Evolutionary conservation across 257 asterid genomes (phyloP).

Genomic region (Coffea canephora): DNA sequence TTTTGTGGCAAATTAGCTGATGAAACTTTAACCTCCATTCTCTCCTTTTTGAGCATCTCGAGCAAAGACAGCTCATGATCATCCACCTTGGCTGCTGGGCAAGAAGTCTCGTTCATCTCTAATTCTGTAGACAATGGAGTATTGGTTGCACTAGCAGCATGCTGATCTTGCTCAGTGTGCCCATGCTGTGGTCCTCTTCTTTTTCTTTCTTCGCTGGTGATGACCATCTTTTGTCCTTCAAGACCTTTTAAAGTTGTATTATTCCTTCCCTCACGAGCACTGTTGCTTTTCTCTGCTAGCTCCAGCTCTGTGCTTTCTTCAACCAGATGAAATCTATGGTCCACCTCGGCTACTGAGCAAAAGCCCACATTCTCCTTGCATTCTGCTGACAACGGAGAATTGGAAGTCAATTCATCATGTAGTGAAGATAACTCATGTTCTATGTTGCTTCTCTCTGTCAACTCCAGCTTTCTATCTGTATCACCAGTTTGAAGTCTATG

Average conservation of each 20-base stretch:
- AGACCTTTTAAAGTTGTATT: neutral
- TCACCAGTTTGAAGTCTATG: neutral
- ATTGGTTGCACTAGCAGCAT: neutral
- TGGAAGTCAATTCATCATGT: constrained; percentile 6
- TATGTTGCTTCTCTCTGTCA: neutral
- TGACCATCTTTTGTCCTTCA: neutral
- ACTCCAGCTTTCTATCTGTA: neutral
- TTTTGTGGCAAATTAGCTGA: constrained; percentile 1
- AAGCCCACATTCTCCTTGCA: neutral
- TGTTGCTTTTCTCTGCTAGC: neutral
- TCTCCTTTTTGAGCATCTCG: neutral
- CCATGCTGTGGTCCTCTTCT: constrained; percentile 1
- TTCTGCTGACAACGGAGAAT: constrained; percentile 3
- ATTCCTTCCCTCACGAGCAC: neutral
- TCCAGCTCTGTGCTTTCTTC: neutral
- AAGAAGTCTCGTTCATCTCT: constrained; percentile 4
- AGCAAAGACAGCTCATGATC: neutral
- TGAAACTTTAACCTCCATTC: neutral
- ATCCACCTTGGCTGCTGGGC: constrained; percentile 3
- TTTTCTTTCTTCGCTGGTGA: neutral
- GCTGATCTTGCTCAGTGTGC: constrained; percentile 13
- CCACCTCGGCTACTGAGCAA: neutral
- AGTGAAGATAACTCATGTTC: neutral
- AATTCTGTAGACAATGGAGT: constrained; percentile 10
- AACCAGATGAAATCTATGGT: neutral